Base-by-base conservation (phyloP, 2,329 filamentous ascomycete genomes). In the Spiromastix sp. region DNA sequence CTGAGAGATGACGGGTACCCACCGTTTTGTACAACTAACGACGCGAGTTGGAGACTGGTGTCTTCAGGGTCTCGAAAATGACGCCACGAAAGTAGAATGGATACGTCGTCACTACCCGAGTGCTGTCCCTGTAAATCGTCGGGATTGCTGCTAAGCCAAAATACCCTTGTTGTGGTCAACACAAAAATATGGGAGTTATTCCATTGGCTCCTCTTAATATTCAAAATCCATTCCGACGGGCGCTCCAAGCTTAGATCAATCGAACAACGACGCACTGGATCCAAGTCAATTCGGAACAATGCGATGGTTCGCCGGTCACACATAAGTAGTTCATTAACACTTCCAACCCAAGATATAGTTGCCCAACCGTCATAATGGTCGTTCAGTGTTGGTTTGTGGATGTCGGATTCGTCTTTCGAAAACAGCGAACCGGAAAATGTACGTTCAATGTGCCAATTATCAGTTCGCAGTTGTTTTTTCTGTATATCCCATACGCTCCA, bases 11-110 rank as follows among this genome's bases (percentile, higher is more conserved):
- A n/a, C n/a, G n/a, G n/a, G n/a, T n/a, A n/a, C n/a, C n/a, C 55
- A 63, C 61, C 50, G 36, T 51, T 43, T 18, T 50, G 42, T 19
- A 55, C 35, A 36, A 53, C 34, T 18, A 64, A 19, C 34, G 57
- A 43, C 25, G 52, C 48, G 18, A 67, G 40, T 13, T 56, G 57
- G 20, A 77, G 50, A 19, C 66, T 72, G 7, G 61, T 61, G 46
- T 78, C 73, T 36, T 72, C 66, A 0, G 57, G 44, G 37, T 70
- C 63, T 28, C 69, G 61, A 46, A 68, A 77, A 54, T 79, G 74
- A 30, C 58, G 58, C 60, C 71, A 70, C 5, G 64, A 63, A 2
- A 70, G 42, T 17, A 67, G 44, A 28, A 64, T 50, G 10, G 48
- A 46, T 9, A 64, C 46, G 42, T 56, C 49, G n/a, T 54, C 42